Evolutionary conservation across 306 rosid species (phyloP).

Genomic region (Pachyrhizus erosus): DNA sequence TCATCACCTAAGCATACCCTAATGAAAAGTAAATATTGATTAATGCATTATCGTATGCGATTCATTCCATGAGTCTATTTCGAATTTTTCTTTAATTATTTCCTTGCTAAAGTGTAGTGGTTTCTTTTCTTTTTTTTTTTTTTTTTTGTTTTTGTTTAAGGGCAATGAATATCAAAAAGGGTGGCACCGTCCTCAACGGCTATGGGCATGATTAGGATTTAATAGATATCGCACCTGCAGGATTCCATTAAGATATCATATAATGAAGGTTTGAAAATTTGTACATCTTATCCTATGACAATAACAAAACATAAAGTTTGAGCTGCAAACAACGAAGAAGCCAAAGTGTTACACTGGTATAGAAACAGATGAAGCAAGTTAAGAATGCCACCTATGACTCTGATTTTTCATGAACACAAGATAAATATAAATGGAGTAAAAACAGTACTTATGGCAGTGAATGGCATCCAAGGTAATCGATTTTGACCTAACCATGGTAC

Average conservation of each 20-base stretch:
- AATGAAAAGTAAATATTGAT: too few species aligned
- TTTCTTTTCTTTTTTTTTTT: too few species aligned
- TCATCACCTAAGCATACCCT: too few species aligned
- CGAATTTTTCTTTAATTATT: too few species aligned
- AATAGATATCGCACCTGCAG: background rate
- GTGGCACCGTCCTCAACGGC: background rate
- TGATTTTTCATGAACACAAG: constrained; percentile 7
- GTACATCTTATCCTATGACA: constrained; percentile 34
- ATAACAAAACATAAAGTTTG: background rate
- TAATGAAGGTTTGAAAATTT: constrained; percentile 13
- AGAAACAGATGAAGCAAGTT: constrained; percentile 18
- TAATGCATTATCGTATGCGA: too few species aligned
- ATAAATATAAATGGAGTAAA: constrained; percentile 19
- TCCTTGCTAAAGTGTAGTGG: too few species aligned
- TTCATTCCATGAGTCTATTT: too few species aligned
- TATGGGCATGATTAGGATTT: background rate
- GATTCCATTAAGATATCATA: background rate
- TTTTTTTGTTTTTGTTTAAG: too few species aligned
- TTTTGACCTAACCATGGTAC: constrained; percentile 38
- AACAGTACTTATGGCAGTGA: constrained; percentile 13
- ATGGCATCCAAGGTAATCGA: constrained; percentile 31
- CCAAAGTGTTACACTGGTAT: constrained; percentile 18
- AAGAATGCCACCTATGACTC: constrained; percentile 21
- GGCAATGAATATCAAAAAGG: background rate
- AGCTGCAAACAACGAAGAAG: background rate